A percentile compares a stretch with the other conserved stretches of the same genome.
Evolutionary conservation across 495 filamentous ascomycete genomes (phyloP).

Genomic region (Penicillium paradoxum): DNA sequence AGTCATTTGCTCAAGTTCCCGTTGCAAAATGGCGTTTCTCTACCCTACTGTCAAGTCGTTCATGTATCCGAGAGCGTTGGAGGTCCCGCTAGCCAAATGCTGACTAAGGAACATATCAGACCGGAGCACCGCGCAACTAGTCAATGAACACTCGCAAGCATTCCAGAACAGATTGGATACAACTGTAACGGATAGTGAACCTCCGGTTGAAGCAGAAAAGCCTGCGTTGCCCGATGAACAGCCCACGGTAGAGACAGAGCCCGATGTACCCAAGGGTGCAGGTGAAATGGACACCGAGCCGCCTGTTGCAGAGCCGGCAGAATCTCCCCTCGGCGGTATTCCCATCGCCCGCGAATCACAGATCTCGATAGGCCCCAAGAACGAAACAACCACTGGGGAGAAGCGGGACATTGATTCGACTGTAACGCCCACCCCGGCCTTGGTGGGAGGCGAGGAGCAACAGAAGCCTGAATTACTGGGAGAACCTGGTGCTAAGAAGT

Average conservation of each 20-base stretch:
- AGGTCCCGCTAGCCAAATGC: constrained; percentile 1
- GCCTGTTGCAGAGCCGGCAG: not conserved
- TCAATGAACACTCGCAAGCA: constrained; percentile 14
- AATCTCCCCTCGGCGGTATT: not conserved
- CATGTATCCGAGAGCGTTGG: not conserved
- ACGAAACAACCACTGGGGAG: constrained; percentile 19
- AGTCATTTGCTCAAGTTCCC: not conserved
- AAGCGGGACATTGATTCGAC: constrained; percentile 32
- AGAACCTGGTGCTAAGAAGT: constrained; percentile 27
- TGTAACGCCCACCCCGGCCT: not conserved
- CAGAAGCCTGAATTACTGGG: constrained; percentile 7
- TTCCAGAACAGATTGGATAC: constrained; percentile 15
- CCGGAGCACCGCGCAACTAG: not conserved
- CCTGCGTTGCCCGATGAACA: not conserved
- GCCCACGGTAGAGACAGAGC: not conserved
- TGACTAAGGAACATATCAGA: constrained; percentile 15
- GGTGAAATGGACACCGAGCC: not conserved
- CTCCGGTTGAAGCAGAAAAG: not conserved
- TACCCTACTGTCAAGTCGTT: not conserved
- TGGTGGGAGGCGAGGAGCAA: constrained; percentile 10
- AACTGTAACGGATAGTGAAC: constrained; percentile 14
- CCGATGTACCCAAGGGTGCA: not conserved
- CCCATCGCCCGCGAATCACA: constrained; percentile 1
- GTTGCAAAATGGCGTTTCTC: not conserved
- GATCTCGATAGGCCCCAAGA: constrained; percentile 4